Conservation (phyloP, 768 basidiomycete species). For the Podaxis sp. region DNA sequence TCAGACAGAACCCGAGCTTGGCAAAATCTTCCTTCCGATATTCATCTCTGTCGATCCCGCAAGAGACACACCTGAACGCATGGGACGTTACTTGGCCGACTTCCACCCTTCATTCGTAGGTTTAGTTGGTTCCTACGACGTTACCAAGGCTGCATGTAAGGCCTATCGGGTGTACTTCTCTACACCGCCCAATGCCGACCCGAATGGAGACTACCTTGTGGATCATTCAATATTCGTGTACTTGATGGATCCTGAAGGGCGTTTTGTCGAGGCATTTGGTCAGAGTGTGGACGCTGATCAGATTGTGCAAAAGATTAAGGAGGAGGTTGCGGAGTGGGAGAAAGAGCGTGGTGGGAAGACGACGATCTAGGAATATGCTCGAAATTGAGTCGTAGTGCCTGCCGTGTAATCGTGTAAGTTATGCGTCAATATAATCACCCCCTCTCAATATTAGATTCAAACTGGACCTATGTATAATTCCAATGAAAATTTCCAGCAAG, state of each 20-base stretch:
- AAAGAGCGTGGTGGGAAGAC: constrained; percentile 37
- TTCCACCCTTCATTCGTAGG: constrained; percentile 93
- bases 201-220: constrained; percentile 93
- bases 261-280: constrained; percentile 97
- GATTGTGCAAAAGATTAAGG: constrained; percentile 60
- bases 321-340: constrained; percentile 46
- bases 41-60: constrained; percentile 98
- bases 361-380: constrained; percentile 11
- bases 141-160: constrained; percentile 87
- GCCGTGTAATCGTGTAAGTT: neutral
- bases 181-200: constrained; percentile 84
- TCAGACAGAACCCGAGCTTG: constrained; percentile 62
- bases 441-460: neutral
- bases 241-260: constrained; percentile 92
- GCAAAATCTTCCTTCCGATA: constrained; percentile 77
- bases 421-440: neutral
- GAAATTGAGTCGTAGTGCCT: neutral
- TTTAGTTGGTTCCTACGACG: constrained; percentile 79
- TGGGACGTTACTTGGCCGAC: constrained; percentile 70
- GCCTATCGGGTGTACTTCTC: constrained; percentile 98
- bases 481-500: no score
- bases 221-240: constrained; percentile 98
- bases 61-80: constrained; percentile 67
- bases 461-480: neutral
- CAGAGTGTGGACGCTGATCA: constrained; percentile 72